Evolutionary conservation across 441 rosid genomes (phyloP), one percentile per base, ranked within the genome.

Genomic region (Theobroma grandiflorum): DNA sequence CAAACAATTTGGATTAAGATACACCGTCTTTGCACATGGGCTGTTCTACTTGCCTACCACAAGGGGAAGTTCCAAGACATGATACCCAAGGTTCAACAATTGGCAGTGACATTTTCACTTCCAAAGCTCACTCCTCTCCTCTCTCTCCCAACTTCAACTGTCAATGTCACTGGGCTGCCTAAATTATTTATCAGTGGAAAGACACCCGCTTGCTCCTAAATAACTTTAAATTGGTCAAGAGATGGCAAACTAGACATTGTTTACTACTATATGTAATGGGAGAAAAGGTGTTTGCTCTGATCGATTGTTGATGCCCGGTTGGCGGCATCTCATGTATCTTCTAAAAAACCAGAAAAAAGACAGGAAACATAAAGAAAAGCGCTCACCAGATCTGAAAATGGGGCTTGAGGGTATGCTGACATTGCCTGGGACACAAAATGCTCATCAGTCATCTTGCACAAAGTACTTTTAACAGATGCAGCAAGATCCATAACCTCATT

Each of bases 391-490:
- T 97, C 89, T 2, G 98, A 91, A 79, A 40, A 75, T 3, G 99
- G 99, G 62, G 99, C 98, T 86, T 87, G 91, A 79, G 98, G 93
- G 83, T 91, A 91, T 61, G 87, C 92, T 40, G 88, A 74, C 97
- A 97, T 92, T 78, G 98, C 99, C 75, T 85, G 89, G 22, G 99
- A 91, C n/a, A 95, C 91, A 53, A 53, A 76, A 82, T 86, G 76
- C 81, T 82, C 90, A 86, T 93, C 88, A 0, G 97, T 90, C 95
- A 97, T 91, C 78, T 83, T 78, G 55, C 55, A 71, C 50, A 93
- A 75, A 9, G 88, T 84, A 14, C 63, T 81, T 82, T 85, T 86
- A 71, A 92, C 72, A 8, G 90, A 91, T 40, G 82, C 83, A 16
- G 91, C 92, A 58, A 97, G 95, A 85, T 92, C 89, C 89, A 84